Percentiles rank a stretch among this genome's conserved stretches.
phyloP scores from a whole-genome alignment of 192 early-diverging fungal genomes.

The Geranomyces variabilis region DNA sequence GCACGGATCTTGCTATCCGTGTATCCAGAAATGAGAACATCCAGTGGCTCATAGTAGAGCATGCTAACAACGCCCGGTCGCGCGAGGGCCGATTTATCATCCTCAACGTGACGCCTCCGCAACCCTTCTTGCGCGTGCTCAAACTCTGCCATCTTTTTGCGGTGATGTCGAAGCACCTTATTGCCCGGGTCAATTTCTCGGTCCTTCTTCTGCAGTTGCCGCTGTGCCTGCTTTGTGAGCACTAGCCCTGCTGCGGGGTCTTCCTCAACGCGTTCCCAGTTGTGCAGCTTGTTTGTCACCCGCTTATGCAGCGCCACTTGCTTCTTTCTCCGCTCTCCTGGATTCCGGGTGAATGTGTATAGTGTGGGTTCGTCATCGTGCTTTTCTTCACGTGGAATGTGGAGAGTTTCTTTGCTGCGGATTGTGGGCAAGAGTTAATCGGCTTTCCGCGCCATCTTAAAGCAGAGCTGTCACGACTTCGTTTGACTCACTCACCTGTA shows the following conservation, averaged over 20 bases:
- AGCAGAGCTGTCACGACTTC: background rate
- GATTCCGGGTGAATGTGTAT: conserved; percentile 40
- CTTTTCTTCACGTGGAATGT: conserved; percentile 54
- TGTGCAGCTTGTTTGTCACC: conserved; percentile 41
- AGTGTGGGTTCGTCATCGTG: conserved; percentile 27
- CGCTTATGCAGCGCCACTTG: conserved; percentile 49
- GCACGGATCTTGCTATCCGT: conserved; percentile 58
- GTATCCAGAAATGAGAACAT: conserved; percentile 56
- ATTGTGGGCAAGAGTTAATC: background rate
- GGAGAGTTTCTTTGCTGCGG: conserved; percentile 50
- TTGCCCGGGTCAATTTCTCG: conserved; percentile 20
- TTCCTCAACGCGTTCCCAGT: conserved; percentile 42
- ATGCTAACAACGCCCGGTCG: conserved; percentile 47
- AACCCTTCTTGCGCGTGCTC: conserved; percentile 9
- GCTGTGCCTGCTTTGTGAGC: conserved; percentile 35
- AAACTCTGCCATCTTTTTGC: conserved; percentile 19
- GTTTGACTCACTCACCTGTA: conserved; percentile 48
- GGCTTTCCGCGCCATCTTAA: background rate
- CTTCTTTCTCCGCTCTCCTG: conserved; percentile 47
- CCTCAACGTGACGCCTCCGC: background rate
- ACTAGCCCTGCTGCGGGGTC: conserved; percentile 21
- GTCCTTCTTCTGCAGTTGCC: conserved; percentile 35
- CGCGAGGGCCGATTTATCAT: background rate
- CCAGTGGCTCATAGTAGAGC: conserved; percentile 61
- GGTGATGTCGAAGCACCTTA: conserved; percentile 15